Conservation (phyloP, 2,329 filamentous ascomycete species). For the Aspergillus sp. region DNA sequence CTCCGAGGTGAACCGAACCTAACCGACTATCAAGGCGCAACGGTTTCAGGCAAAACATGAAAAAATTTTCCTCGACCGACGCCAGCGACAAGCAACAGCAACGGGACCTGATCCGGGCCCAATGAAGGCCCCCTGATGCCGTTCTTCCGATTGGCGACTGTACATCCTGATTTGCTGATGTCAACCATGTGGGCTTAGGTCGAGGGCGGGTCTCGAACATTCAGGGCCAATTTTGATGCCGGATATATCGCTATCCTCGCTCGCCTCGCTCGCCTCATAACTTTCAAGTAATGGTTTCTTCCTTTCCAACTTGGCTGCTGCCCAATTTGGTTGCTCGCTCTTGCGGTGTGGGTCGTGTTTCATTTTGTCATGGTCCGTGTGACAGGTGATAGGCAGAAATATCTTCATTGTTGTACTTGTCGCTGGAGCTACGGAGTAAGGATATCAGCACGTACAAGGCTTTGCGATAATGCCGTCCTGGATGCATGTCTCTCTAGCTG, state of each 20-base stretch:
- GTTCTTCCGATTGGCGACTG: not conserved
- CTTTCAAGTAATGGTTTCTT: not conserved
- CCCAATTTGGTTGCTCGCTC: not conserved
- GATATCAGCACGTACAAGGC: too few relatives aligned
- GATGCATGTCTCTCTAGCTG: too few relatives aligned
- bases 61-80: constrained; percentile 2
- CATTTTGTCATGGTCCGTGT: not conserved
- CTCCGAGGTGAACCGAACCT: not conserved
- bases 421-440: too few relatives aligned
- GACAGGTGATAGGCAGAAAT: not conserved
- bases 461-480: too few relatives aligned
- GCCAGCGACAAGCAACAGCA: not conserved
- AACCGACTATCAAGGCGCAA: constrained; percentile 1
- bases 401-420: not conserved
- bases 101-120: not conserved
- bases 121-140: not conserved
- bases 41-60: not conserved
- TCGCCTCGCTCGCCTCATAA: not conserved
- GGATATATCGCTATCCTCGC: not conserved
- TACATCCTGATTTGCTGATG: not conserved
- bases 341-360: not conserved
- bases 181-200: not conserved
- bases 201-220: not conserved
- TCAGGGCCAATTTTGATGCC: not conserved
- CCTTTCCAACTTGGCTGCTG: not conserved